Evolutionary conservation across 1,284 basidiomycete genomes (phyloP).

Genomic region (Ustilago hordei): DNA sequence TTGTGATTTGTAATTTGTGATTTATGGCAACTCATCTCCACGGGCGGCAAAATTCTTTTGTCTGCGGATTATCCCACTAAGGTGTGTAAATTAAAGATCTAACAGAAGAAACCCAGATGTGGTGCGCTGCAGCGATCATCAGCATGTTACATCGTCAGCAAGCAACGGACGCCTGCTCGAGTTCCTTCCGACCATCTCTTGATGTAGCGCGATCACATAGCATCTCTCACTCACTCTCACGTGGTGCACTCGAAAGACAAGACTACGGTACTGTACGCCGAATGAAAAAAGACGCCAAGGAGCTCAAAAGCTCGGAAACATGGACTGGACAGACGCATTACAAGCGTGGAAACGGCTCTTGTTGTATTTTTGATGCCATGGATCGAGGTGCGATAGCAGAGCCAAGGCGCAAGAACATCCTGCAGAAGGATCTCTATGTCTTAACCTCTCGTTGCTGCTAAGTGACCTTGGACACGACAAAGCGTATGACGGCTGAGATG

Average conservation of each 20-base stretch:
- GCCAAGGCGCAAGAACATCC: background rate
- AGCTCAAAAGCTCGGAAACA: background rate
- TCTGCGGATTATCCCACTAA: too few species aligned
- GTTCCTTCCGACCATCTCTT: background rate
- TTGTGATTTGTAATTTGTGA: too few species aligned
- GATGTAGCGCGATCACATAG: background rate
- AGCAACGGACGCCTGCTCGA: background rate
- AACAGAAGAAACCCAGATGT: background rate
- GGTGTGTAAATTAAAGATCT: too few species aligned
- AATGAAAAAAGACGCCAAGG: too few species aligned
- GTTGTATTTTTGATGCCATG: background rate
- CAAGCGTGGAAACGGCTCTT: slow-evolving; percentile 11
- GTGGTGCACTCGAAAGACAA: too few species aligned
- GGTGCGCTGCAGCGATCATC: background rate
- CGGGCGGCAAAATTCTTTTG: background rate
- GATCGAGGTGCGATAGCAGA: background rate
- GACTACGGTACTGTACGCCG: too few species aligned
- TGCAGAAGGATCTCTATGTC: background rate
- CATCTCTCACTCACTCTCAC: too few species aligned
- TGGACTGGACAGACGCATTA: background rate
- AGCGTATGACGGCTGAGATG: background rate
- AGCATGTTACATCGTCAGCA: background rate
- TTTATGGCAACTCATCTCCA: background rate
- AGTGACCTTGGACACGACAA: background rate
- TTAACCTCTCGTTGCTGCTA: background rate